phyloP scores from a whole-genome alignment of 2,329 filamentous ascomycete genomes.

The Neofusicoccum parvum region DNA sequence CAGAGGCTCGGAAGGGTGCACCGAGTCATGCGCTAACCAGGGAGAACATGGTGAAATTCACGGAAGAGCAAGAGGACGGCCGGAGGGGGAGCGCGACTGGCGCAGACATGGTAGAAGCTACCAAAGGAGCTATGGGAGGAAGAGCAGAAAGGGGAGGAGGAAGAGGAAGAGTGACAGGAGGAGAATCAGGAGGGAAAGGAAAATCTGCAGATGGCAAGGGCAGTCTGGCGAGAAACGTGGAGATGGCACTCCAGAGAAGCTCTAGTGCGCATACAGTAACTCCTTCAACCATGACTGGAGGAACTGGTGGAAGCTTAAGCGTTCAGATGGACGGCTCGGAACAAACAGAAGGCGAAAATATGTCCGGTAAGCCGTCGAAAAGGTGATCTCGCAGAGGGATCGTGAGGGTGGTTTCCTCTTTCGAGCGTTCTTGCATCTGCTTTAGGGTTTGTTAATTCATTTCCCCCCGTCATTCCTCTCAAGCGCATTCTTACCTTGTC shows the following conservation, averaged over 20 bases:
- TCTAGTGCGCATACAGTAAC: neutral
- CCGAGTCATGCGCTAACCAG: slow-evolving; percentile 38
- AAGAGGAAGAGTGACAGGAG: neutral
- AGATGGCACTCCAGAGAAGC: slow-evolving; percentile 5
- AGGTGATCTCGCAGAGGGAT: neutral
- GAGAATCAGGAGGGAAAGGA: neutral
- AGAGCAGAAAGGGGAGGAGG: neutral
- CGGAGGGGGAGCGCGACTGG: neutral
- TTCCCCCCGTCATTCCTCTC: neutral
- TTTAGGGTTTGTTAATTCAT: neutral
- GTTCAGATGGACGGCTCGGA: neutral
- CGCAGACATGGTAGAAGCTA: neutral
- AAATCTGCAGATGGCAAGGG: neutral
- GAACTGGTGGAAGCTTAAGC: neutral
- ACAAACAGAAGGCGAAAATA: neutral
- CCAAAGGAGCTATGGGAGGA: neutral
- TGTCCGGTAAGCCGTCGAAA: neutral
- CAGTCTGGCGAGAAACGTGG: neutral
- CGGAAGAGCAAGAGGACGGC: slow-evolving; percentile 4
- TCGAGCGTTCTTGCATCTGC: neutral
- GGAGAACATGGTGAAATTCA: slow-evolving; percentile 26
- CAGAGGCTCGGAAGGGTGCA: slow-evolving; percentile 23
- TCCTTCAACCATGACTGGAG: neutral
- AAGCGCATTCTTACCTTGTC: neutral
- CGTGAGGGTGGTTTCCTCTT: neutral